Evolutionary conservation across 2,329 filamentous ascomycete genomes (phyloP), one percentile per base, ranked within the genome.

Genomic region (Aplosporella prunicola): DNA sequence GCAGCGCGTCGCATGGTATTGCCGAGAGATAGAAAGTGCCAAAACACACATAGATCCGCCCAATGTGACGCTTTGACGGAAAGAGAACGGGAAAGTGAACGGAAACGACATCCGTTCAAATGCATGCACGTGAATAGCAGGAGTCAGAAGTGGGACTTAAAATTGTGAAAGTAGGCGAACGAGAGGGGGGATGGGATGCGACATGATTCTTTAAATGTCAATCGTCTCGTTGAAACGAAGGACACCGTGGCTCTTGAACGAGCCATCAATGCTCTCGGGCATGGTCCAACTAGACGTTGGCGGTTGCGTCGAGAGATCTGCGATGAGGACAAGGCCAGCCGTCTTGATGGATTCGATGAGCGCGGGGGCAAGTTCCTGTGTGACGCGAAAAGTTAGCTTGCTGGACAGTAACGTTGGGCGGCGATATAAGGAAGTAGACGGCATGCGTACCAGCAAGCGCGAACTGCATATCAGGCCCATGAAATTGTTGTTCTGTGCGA

Each of bases 391-490:
- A n/a, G n/a, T n/a, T n/a, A n/a, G n/a, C n/a, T n/a, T n/a, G n/a
- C n/a, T n/a, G n/a, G n/a, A n/a, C n/a, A n/a, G n/a, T n/a, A n/a
- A n/a, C n/a, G n/a, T n/a, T n/a, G n/a, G n/a, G n/a, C n/a, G n/a
- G n/a, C n/a, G n/a, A n/a, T n/a, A n/a, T n/a, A n/a, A n/a, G n/a
- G n/a, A n/a, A n/a, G n/a, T n/a, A n/a, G n/a, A n/a, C n/a, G n/a
- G n/a, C n/a, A n/a, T n/a, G n/a, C 80, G 53, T 71, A 93, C 86
- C 67, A 98, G 62, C 45, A 98, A 69, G 47, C 82, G 76, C 20
- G 85, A 89, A 49, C 80, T 87, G 63, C 88, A 95, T 43, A 96
- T 84, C 52, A 98, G 60, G 3, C 91, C 91, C 91, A 98, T 98
- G 47, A 98, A 85, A 57, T 98, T 98, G 58, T 98, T 98, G 56